Percentiles rank a stretch among this genome's conserved stretches.
phyloP scores from a whole-genome alignment of 371 early-diverging fungal species.

The Parasitella parasitica region DNA sequence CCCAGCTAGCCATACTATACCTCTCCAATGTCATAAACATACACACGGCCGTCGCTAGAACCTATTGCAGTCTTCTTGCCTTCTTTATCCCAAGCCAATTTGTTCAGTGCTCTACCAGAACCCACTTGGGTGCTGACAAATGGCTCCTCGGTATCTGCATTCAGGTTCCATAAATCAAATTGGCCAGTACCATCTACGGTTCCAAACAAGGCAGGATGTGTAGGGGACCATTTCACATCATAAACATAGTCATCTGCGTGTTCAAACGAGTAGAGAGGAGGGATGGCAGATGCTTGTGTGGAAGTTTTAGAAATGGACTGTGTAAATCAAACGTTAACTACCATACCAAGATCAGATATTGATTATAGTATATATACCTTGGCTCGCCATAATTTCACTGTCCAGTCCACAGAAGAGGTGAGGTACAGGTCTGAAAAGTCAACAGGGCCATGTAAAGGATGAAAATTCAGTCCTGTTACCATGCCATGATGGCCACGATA shows the following conservation, averaged over 20 bases:
- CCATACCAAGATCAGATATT: too few species aligned
- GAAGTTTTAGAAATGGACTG: slow-evolving; percentile 67
- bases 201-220: slow-evolving; percentile 92
- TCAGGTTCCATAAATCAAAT: slow-evolving; percentile 91
- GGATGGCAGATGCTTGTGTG: slow-evolving; percentile 54
- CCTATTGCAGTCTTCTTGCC: slow-evolving; percentile 84
- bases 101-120: slow-evolving; percentile 84
- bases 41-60: slow-evolving; percentile 85
- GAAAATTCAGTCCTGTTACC: slow-evolving; percentile 91
- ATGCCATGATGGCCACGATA: slow-evolving; percentile 90
- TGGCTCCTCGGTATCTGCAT: slow-evolving; percentile 83
- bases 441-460: slow-evolving; percentile 76
- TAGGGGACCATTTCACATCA: slow-evolving; percentile 95
- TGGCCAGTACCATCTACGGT: slow-evolving; percentile 89
- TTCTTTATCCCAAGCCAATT: slow-evolving; percentile 89
- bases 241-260: slow-evolving; percentile 93
- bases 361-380: slow-evolving; percentile 49
- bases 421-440: slow-evolving; percentile 91
- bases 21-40: slow-evolving; percentile 90
- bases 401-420: slow-evolving; percentile 94
- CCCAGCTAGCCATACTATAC: slow-evolving; percentile 40
- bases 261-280: slow-evolving; percentile 88
- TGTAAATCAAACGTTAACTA: too few species aligned
- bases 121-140: slow-evolving; percentile 68
- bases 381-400: slow-evolving; percentile 92